Evolutionary conservation across 352 stramenopile species (phyloP).

Genomic region (Phytopythium litorale): DNA sequence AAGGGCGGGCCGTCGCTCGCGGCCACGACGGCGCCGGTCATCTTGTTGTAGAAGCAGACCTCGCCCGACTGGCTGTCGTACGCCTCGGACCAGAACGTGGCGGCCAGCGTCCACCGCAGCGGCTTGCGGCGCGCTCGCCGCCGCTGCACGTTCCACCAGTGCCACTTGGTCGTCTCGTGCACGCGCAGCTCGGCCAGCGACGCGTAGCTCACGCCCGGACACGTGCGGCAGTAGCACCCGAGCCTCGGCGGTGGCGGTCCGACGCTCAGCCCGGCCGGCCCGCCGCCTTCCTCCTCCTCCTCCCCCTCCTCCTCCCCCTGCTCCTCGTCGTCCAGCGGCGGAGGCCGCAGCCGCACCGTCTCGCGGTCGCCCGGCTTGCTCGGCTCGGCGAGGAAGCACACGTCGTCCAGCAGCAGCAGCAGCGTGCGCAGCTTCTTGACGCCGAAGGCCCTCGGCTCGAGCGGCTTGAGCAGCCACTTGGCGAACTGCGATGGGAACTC

Average conservation of each 20-base stretch:
- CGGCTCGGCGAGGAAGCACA: constrained; percentile 45
- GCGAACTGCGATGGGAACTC: constrained; percentile 52
- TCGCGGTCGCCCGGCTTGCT: constrained; percentile 48
- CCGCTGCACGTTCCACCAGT: constrained; percentile 59
- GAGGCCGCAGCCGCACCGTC: constrained; percentile 53
- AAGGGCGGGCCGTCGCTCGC: constrained; percentile 37
- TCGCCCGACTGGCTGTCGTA: constrained; percentile 59
- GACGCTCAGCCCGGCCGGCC: not conserved
- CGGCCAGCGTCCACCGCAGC: constrained; percentile 48
- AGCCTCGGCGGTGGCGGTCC: constrained; percentile 41
- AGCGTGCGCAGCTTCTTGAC: constrained; percentile 81
- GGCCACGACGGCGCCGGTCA: constrained; percentile 58
- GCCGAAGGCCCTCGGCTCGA: constrained; percentile 46
- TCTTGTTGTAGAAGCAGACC: constrained; percentile 69
- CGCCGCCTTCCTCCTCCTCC: not conserved
- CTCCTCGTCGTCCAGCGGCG: constrained; percentile 30
- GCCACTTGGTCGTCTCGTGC: constrained; percentile 78
- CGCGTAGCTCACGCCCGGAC: constrained; percentile 63
- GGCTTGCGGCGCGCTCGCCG: constrained; percentile 33
- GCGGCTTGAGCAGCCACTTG: constrained; percentile 63
- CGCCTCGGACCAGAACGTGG: constrained; percentile 70
- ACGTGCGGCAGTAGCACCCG: constrained; percentile 50
- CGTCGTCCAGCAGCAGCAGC: constrained; percentile 49
- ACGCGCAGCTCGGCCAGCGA: constrained; percentile 47
- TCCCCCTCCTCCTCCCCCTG: constrained; percentile 13